Conservation (phyloP, 768 basidiomycete species). For the Trametes punicea region DNA sequence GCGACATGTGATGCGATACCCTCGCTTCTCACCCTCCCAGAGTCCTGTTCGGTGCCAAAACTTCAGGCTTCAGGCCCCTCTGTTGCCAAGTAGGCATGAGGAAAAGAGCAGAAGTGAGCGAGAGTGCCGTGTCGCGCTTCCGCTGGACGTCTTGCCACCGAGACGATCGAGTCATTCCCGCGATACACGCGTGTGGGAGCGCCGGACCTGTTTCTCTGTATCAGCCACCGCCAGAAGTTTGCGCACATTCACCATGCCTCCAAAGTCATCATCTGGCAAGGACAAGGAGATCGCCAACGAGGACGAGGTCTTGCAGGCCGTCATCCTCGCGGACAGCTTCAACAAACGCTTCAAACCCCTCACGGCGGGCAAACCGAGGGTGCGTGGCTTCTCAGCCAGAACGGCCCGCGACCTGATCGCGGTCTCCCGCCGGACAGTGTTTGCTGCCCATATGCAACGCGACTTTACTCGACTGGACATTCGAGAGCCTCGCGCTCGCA, state of each 20-base stretch:
- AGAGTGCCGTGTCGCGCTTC: too few species aligned
- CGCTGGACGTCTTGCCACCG: too few species aligned
- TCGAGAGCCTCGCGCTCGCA: constrained; percentile 91
- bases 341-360: constrained; percentile 90
- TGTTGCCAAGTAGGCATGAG: too few species aligned
- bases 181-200: background rate
- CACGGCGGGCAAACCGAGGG: constrained; percentile 84
- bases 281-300: constrained; percentile 68
- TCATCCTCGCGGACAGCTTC: constrained; percentile 95
- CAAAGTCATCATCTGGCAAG: constrained; percentile 55
- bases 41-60: too few species aligned
- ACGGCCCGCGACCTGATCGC: constrained; percentile 14
- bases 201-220: background rate
- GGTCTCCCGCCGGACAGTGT: constrained; percentile 50
- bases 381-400: constrained; percentile 36
- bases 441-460: constrained; percentile 93
- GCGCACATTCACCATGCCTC: constrained; percentile 47
- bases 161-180: constrained; percentile 12
- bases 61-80: too few species aligned
- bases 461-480: constrained; percentile 92
- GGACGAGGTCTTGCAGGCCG: constrained; percentile 88
- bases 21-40: too few species aligned
- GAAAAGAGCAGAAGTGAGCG: too few species aligned
- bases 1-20: too few species aligned
- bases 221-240: background rate